phyloP scores from a whole-genome alignment of 805 yeast genomes.

The Diddensiella caesifluorescens region DNA sequence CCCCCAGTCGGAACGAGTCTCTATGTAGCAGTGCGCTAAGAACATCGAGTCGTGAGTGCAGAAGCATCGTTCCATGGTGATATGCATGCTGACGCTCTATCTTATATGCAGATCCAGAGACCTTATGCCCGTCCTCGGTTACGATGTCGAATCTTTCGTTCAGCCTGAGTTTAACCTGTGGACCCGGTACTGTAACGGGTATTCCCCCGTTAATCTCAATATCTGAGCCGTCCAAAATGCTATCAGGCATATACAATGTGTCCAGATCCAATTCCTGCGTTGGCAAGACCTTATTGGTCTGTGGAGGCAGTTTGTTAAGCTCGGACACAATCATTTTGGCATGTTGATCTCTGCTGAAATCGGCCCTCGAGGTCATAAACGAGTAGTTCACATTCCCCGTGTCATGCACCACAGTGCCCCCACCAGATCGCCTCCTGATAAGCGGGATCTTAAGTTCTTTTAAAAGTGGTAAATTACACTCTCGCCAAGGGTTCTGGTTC shows the following conservation, averaged over 20 bases:
- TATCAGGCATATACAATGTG: background rate
- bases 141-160: constrained; percentile 81
- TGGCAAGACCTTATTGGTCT: background rate
- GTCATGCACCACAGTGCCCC: constrained; percentile 97
- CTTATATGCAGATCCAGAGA: constrained; percentile 92
- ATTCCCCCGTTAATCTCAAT: background rate
- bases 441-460: constrained; percentile 52
- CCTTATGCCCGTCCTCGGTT: constrained; percentile 43
- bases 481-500: constrained; percentile 93
- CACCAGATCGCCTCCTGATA: constrained; percentile 80
- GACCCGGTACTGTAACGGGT: constrained; percentile 11
- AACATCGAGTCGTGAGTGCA: constrained; percentile 56
- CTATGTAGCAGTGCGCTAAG: constrained; percentile 57
- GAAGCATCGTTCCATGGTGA: constrained; percentile 95
- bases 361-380: constrained; percentile 61
- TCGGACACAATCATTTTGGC: constrained; percentile 43
- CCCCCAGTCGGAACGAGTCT: constrained; percentile 37
- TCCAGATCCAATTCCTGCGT: background rate
- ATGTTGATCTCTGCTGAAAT: constrained; percentile 54
- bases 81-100: constrained; percentile 74
- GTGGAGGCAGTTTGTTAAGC: constrained; percentile 26
- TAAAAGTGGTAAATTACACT: constrained; percentile 58
- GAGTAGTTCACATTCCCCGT: constrained; percentile 82
- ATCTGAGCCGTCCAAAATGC: constrained; percentile 6
- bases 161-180: constrained; percentile 37